These are phyloP conservation scores for Podaxis sp. DNA, from an alignment of 768 basidiomycete genomes.

Conservation along the genomic window DNA sequence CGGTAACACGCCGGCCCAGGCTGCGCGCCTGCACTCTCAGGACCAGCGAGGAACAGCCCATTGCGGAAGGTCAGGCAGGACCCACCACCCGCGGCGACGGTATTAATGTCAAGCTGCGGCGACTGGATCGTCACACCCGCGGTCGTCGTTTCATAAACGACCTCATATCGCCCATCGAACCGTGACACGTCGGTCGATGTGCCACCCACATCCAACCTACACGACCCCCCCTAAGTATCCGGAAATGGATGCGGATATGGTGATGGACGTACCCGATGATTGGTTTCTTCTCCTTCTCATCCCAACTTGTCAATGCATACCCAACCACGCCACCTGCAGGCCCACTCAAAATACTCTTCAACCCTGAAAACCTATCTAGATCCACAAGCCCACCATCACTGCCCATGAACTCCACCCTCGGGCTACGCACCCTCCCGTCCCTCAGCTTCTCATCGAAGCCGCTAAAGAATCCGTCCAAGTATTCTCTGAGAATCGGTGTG, in stretches of 20 bases:
- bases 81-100: constrained; percentile 94
- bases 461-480: constrained; percentile 88
- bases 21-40: constrained; percentile 90
- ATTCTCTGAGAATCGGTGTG: constrained; percentile 81
- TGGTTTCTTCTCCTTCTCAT: constrained; percentile 63
- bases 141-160: constrained; percentile 94
- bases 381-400: constrained; percentile 88
- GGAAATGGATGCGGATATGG: not conserved
- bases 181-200: constrained; percentile 96
- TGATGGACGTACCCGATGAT: constrained; percentile 72
- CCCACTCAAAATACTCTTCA: constrained; percentile 91
- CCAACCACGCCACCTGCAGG: constrained; percentile 97
- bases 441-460: constrained; percentile 80
- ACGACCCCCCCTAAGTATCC: constrained; percentile 1
- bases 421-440: constrained; percentile 56
- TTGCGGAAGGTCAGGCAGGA: constrained; percentile 87
- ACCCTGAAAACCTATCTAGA: constrained; percentile 81
- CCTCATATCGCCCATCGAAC: constrained; percentile 87
- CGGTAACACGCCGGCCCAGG: constrained; percentile 93
- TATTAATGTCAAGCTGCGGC: constrained; percentile 94
- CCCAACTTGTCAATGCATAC: constrained; percentile 92
- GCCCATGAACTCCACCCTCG: constrained; percentile 93
- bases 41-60: constrained; percentile 88
- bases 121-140: constrained; percentile 92
- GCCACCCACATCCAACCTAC: constrained; percentile 87